These are phyloP conservation scores for Sporothrix pseudoabietina DNA, from an alignment of 2,329 filamentous ascomycete genomes.

Conservation along the genomic window DNA sequence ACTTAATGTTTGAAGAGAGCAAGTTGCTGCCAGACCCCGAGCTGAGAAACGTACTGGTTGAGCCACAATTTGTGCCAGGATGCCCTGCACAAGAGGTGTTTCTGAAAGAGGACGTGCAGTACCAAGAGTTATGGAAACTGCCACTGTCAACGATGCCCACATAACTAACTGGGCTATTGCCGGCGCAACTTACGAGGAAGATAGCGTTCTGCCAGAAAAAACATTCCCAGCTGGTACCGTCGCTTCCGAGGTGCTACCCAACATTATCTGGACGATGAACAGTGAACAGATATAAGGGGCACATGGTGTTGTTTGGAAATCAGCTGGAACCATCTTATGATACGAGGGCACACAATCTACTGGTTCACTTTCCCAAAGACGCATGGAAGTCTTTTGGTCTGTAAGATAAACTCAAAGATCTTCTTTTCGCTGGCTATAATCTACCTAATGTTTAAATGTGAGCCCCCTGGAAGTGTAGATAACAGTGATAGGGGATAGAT, in stretches of 20 bases:
- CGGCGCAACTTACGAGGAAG: conserved; percentile 6
- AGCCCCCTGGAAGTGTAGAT: too few species aligned
- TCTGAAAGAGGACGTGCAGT: conserved; percentile 10
- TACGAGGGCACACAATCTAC: conserved; percentile 19
- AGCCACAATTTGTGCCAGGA: conserved; percentile 10
- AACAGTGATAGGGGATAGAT: too few species aligned
- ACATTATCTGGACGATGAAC: conserved; percentile 31
- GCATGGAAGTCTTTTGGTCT: conserved; percentile 10
- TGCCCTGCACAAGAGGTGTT: conserved; percentile 20
- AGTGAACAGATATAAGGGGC: conserved; percentile 30
- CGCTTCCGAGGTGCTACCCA: conserved; percentile 27
- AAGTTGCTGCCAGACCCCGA: conserved; percentile 23
- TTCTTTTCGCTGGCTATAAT: neutral
- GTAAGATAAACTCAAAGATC: neutral
- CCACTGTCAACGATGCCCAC: conserved; percentile 3
- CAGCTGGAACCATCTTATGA: conserved; percentile 27
- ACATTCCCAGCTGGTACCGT: conserved; percentile 22
- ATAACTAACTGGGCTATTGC: conserved; percentile 27
- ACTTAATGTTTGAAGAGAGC: conserved; percentile 21
- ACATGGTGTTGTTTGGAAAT: conserved; percentile 29
- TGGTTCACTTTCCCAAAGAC: conserved; percentile 7
- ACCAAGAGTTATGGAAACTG: neutral
- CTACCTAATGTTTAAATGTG: too few species aligned
- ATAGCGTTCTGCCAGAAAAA: conserved; percentile 7
- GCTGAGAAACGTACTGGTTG: conserved; percentile 26